Conservation (phyloP, 768 basidiomycete species). For the Leccinum incarnatum region DNA sequence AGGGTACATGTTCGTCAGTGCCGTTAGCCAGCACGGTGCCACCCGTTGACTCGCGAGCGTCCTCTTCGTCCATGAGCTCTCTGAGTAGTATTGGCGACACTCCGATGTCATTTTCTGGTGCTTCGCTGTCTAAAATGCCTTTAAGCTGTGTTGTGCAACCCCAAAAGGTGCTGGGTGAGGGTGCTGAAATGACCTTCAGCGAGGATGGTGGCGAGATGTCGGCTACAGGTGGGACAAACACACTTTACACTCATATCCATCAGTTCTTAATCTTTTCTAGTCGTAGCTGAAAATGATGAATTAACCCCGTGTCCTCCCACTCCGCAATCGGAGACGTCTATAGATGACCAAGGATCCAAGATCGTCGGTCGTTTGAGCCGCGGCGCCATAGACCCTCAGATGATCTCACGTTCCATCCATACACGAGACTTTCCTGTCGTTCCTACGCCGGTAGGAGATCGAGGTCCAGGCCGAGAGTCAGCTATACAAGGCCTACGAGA, state of each 20-base stretch:
- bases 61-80: neutral
- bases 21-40: neutral
- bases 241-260: neutral
- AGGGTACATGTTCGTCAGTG: neutral
- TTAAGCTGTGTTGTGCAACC: neutral
- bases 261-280: neutral
- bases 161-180: neutral
- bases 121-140: neutral
- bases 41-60: neutral
- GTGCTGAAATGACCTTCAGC: neutral
- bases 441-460: slow-evolving; percentile 1
- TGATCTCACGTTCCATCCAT: neutral
- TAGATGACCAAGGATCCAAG: neutral
- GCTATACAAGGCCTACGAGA: neutral
- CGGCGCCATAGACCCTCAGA: neutral
- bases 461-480: neutral
- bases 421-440: neutral
- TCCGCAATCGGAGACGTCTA: neutral
- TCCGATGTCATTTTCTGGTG: neutral
- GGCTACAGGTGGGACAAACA: neutral
- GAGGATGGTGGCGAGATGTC: neutral
- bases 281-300: neutral
- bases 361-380: neutral
- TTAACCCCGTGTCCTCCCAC: slow-evolving; percentile 7
- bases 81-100: neutral